Percentiles rank a stretch among this genome's conserved stretches.
These are phyloP conservation scores for Hyaloscypha finlandica DNA, from an alignment of 495 filamentous ascomycete genomes.

Conservation along the genomic window DNA sequence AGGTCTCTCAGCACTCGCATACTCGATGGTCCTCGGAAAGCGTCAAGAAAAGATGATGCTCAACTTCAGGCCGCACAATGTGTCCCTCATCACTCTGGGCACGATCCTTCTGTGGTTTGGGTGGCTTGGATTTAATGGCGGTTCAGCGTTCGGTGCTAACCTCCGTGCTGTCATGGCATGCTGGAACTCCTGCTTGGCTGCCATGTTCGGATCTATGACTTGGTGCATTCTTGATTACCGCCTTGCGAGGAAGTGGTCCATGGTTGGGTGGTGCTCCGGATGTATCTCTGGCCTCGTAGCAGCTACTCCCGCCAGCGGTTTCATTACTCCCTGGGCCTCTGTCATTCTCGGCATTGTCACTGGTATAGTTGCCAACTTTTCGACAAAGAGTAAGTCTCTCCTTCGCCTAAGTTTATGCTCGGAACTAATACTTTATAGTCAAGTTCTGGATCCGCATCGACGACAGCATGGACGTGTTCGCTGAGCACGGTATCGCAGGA, in stretches of 20 bases:
- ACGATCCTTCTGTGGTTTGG: slow-evolving; percentile 98
- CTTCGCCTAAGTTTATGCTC: slow-evolving; percentile 20
- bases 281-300: slow-evolving; percentile 88
- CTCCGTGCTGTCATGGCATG: slow-evolving; percentile 90
- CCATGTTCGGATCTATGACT: slow-evolving; percentile 81
- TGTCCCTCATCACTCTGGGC: slow-evolving; percentile 93
- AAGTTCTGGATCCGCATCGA: slow-evolving; percentile 96
- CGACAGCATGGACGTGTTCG: slow-evolving; percentile 97
- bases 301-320: slow-evolving; percentile 85
- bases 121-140: slow-evolving; percentile 98
- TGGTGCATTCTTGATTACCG: slow-evolving; percentile 95
- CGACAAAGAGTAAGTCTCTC: slow-evolving; percentile 71
- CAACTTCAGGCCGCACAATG: slow-evolving; percentile 90
- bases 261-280: slow-evolving; percentile 98
- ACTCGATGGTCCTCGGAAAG: slow-evolving; percentile 92
- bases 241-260: slow-evolving; percentile 95
- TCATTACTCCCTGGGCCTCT: slow-evolving; percentile 87
- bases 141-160: slow-evolving; percentile 95
- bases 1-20: slow-evolving; percentile 88
- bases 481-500: slow-evolving; percentile 94
- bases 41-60: slow-evolving; percentile 99
- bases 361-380: slow-evolving; percentile 87
- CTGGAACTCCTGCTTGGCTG: slow-evolving; percentile 95
- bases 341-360: slow-evolving; percentile 83
- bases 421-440: slow-evolving; percentile 52